These are phyloP conservation scores for Curvularia eragrostidis DNA, from an alignment of 2,329 filamentous ascomycete species.

Conservation along the genomic window DNA sequence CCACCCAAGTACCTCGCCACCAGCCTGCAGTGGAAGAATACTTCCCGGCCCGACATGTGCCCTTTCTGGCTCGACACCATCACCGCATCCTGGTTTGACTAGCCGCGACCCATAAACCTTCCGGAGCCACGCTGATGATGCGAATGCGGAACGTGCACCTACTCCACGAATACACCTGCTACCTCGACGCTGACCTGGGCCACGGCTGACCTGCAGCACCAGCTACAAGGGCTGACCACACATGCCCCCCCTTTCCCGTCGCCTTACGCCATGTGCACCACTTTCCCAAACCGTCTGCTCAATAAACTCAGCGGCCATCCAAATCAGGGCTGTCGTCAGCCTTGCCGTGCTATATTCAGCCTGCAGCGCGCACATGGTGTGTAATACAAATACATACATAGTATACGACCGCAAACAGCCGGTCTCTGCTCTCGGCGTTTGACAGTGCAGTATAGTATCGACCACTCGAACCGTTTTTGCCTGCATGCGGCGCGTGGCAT, in stretches of 20 bases:
- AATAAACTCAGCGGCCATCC: neutral
- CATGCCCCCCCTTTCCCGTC: conserved; percentile 31
- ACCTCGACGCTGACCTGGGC: neutral
- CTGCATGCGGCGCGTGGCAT: conserved; percentile 20
- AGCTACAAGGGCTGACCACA: too few species aligned
- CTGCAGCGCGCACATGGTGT: neutral
- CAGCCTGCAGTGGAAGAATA: conserved; percentile 5
- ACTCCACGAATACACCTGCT: too few species aligned
- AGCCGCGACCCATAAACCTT: conserved; percentile 1
- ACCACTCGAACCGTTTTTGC: conserved; percentile 17
- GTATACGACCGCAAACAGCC: neutral
- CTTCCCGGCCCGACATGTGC: conserved; percentile 11
- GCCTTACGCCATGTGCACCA: conserved; percentile 15
- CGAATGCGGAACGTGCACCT: too few species aligned
- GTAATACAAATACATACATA: too few species aligned
- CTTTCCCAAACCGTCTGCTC: neutral
- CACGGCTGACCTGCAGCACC: conserved; percentile 22
- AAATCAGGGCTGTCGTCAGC: neutral
- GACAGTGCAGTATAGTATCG: conserved; percentile 8
- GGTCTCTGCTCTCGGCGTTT: conserved; percentile 13
- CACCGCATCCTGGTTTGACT: neutral
- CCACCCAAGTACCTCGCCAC: conserved; percentile 10
- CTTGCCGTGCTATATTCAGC: conserved; percentile 18
- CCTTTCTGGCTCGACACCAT: neutral
- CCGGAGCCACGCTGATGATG: neutral